Evolutionary conservation across 2,329 filamentous ascomycete species (phyloP), one percentile per base, ranked within the genome.

Genomic region (Chaetomiaceae sp.): DNA sequence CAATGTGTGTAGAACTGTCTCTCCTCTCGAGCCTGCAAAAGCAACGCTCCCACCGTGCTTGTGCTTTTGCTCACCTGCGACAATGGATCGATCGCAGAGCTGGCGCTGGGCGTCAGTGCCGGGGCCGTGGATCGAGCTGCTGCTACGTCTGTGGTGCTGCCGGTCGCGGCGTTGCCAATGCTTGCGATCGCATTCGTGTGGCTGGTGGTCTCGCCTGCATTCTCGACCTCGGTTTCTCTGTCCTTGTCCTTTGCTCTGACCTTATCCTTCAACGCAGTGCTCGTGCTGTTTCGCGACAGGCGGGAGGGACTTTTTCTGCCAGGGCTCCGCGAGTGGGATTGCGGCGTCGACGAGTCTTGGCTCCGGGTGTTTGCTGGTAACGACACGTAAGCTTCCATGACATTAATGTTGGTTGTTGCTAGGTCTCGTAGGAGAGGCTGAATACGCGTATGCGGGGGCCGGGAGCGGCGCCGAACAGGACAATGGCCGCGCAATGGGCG

Each of bases 71-170:
- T 53, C 16, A 62, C 59, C 55, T 62, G 60, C 6, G 60, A 61
- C 45, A 62, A 39, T 10, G 60, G 60, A 44, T 62, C 59, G 10
- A 62, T 58, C 34, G 54, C 55, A 2, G 58, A 52, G 37, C 27
- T 53, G 21, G 54, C 27, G 17, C 50, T 41, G 6, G 56, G 53
- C 10, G 56, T 50, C 8, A 46, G 54, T 17, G 50, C 38, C 30
- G 45, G 19, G 20, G 35, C 43, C 12, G 44, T 23, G 33, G 43
- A 20, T n/a, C 44, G 43, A 25, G 48, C 25, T 6, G 25, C 5
- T 13, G 30, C 42, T 21, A 53, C 31, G 33, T 48, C 49, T 13
- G 37, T n/a, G 39, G n/a, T 34, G 21, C 47, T 53, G 40, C 48
- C 51, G 46, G 44, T 31, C 34, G 48, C 35, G 37, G 48, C 50